Evolutionary conservation across 306 rosid genomes (phyloP), one percentile per base, ranked within the genome.

Genomic region (Medicago truncatula): DNA sequence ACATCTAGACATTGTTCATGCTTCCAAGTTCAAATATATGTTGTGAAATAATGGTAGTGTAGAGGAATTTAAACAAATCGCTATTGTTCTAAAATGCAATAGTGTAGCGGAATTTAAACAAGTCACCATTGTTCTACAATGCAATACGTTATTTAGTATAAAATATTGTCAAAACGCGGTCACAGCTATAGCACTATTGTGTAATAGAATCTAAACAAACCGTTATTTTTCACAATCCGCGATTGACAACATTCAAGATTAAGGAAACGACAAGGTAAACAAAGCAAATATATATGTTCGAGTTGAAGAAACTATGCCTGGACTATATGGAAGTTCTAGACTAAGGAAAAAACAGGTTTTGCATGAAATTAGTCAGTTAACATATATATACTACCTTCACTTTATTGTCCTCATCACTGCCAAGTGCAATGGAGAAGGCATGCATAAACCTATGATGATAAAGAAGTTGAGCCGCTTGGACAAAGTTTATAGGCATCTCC

Each of bases 311-410:
- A 28, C 20, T 7, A 60, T 13, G 1, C 4, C 17, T 39, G 50
- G 70, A 38, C 5, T 16, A 28, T 13, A 28, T 13, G 16, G 10
- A 60, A 38, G 50, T 39, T 64, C 31, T 39, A 38, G 49, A 64
- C 39, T 38, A 63, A 62, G 13, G 25, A 39, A 7, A 16, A 63
- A 61, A 61, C 54, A 57, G 15, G 36, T 9, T 63, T 36, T 4
- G 47, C 21, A 63, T 16, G 69, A 36, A n/a, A 58, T 3, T 31
- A 20, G 7, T 1, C 6, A 28, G 39, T 62, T 16, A 38, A 64
- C 49, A 64, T n/a, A 3, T 20, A 43, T 11, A 14, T 68, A 85
- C 88, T 68, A 85, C 88, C 88, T 85, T 79, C 52, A 82, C 76
- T 73, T 54, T 63, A 17, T 47, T 15, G 76, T 76, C 82, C 20